These are phyloP conservation scores for Didymella keratinophila DNA, from an alignment of 2,329 filamentous ascomycete species.

Conservation along the genomic window DNA sequence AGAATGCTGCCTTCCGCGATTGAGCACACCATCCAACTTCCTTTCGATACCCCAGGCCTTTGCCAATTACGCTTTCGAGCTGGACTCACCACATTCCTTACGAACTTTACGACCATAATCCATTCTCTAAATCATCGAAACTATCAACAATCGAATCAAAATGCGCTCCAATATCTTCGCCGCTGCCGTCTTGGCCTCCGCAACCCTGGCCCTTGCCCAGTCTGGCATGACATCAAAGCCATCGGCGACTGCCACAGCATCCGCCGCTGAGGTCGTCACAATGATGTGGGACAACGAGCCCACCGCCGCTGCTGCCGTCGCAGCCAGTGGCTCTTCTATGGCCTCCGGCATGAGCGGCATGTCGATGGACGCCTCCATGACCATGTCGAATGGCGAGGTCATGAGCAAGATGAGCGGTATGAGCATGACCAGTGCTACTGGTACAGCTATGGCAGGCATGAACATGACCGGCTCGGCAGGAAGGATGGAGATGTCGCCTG, in stretches of 20 bases:
- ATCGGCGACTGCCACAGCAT: slow-evolving; percentile 19
- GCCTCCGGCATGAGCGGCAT: slow-evolving; percentile 43
- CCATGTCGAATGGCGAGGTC: slow-evolving; percentile 33
- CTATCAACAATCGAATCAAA: neutral
- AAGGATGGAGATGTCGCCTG: slow-evolving; percentile 15
- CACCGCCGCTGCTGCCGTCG: neutral
- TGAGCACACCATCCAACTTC: slow-evolving; percentile 2
- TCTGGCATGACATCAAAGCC: slow-evolving; percentile 17
- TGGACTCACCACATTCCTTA: slow-evolving; percentile 29
- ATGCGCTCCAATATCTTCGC: slow-evolving; percentile 19
- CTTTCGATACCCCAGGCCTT: slow-evolving; percentile 16
- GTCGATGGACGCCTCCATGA: slow-evolving; percentile 41
- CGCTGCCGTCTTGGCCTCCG: slow-evolving; percentile 18
- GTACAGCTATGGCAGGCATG: slow-evolving; percentile 51
- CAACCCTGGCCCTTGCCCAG: slow-evolving; percentile 18
- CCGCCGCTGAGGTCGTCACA: slow-evolving; percentile 21
- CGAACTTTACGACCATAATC: slow-evolving; percentile 9
- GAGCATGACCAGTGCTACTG: slow-evolving; percentile 49
- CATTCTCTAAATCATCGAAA: neutral
- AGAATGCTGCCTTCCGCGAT: slow-evolving; percentile 2
- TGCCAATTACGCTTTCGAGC: slow-evolving; percentile 22
- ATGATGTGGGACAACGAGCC: slow-evolving; percentile 29
- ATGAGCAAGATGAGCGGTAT: slow-evolving; percentile 16
- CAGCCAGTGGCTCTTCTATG: slow-evolving; percentile 31
- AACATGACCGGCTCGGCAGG: slow-evolving; percentile 23